Evolutionary conservation across 2,329 filamentous ascomycete genomes (phyloP).

Genomic region (Domatiomyces globalis): DNA sequence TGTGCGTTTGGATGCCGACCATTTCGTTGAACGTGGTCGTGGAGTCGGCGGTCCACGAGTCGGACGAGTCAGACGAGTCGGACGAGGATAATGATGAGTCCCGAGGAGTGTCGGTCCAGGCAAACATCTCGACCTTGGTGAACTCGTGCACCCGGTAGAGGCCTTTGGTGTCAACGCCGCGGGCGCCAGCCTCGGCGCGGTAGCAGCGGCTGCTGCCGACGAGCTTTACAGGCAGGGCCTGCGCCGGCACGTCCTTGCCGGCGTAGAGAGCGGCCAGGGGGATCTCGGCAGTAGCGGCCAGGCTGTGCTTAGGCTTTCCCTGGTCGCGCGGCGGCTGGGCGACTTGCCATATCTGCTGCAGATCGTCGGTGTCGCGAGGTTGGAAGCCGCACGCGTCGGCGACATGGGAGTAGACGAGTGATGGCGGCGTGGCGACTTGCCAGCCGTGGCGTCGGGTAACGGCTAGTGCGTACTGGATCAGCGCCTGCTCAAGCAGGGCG

Average conservation of each 20-base stretch:
- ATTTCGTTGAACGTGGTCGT: conserved; percentile 63
- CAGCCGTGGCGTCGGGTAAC: conserved; percentile 62
- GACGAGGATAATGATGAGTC: neutral
- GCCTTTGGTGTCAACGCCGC: conserved; percentile 82
- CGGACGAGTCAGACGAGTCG: no score
- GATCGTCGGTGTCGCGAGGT: conserved; percentile 75
- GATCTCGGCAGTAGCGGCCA: conserved; percentile 88
- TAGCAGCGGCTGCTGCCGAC: conserved; percentile 88
- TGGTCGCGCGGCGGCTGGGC: conserved; percentile 51
- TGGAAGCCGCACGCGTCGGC: conserved; percentile 86
- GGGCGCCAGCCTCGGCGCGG: conserved; percentile 81
- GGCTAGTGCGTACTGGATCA: conserved; percentile 70
- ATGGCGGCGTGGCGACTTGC: conserved; percentile 69
- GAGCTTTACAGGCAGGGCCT: conserved; percentile 58
- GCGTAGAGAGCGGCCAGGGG: conserved; percentile 85
- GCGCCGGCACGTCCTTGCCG: conserved; percentile 49
- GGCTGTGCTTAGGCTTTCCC: conserved; percentile 54
- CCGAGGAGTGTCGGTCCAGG: conserved; percentile 56
- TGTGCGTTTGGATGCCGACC: conserved; percentile 71
- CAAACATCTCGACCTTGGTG: conserved; percentile 96
- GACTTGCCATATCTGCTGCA: conserved; percentile 72
- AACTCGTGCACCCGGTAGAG: conserved; percentile 97
- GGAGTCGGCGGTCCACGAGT: conserved; percentile 17
- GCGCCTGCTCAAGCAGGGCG: conserved; percentile 83
- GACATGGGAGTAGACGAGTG: conserved; percentile 82